phyloP scores from a whole-genome alignment of 371 early-diverging fungal species.

The Gilbertella persicaria region DNA sequence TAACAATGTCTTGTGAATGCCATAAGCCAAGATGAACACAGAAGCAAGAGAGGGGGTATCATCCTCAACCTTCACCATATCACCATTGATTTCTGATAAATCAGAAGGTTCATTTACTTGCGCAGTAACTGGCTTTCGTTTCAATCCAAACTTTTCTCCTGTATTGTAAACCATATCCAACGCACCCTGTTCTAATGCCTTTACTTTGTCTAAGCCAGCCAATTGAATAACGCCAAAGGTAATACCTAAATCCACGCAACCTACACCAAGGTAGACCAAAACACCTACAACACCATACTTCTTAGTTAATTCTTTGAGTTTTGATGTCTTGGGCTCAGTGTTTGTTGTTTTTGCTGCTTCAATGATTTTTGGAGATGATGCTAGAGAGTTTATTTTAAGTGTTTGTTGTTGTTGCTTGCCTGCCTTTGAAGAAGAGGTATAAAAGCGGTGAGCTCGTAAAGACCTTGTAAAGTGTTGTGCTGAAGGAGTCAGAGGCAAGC shows the following conservation, averaged over 20 bases:
- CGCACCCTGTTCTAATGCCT: slow-evolving; percentile 33
- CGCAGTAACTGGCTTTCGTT: slow-evolving; percentile 4
- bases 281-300: slow-evolving; percentile 49
- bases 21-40: slow-evolving; percentile 48
- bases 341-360: slow-evolving; percentile 17
- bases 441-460: neutral
- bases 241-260: slow-evolving; percentile 38
- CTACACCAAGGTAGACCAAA: slow-evolving; percentile 45
- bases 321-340: slow-evolving; percentile 19
- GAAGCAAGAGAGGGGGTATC: slow-evolving; percentile 40
- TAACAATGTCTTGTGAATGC: slow-evolving; percentile 53
- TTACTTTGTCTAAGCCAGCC: slow-evolving; percentile 44
- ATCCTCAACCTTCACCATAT: slow-evolving; percentile 2
- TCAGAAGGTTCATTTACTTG: slow-evolving; percentile 4
- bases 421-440: slow-evolving; percentile 5
- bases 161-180: slow-evolving; percentile 19
- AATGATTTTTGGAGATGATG: slow-evolving; percentile 19
- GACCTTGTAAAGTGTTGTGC: neutral
- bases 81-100: slow-evolving; percentile 3
- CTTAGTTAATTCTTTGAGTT: slow-evolving; percentile 21
- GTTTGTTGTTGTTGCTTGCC: slow-evolving; percentile 9
- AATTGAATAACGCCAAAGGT: slow-evolving; percentile 41
- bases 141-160: slow-evolving; percentile 14
- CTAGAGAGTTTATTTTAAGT: slow-evolving; percentile 14
- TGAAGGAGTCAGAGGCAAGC: too few relatives aligned